A percentile compares a stretch with the other conserved stretches of the same genome.
Conservation (phyloP, 1,284 basidiomycete genomes). For the Agaricales sp. region DNA sequence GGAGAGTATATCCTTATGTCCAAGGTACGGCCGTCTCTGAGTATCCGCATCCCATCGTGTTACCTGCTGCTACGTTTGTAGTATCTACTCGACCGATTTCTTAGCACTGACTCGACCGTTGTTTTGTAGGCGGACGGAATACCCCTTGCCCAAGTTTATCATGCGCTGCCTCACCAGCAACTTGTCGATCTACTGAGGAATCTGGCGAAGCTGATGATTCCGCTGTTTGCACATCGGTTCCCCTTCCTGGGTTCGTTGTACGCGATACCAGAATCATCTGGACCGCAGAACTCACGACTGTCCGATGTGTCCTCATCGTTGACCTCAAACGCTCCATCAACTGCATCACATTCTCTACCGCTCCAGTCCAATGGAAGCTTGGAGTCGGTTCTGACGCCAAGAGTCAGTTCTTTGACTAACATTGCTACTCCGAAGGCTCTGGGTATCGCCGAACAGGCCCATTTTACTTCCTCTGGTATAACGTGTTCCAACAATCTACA, state of each 20-base stretch:
- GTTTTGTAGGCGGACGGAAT: slow-evolving; percentile 52
- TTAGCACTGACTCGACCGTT: neutral
- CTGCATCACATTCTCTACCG: neutral
- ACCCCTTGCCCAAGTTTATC: slow-evolving; percentile 56
- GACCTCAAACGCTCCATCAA: neutral
- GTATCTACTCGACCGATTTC: neutral
- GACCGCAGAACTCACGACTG: neutral
- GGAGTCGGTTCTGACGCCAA: neutral
- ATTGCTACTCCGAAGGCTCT: neutral
- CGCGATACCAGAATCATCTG: slow-evolving; percentile 25
- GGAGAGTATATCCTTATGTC: slow-evolving; percentile 80
- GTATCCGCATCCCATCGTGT: slow-evolving; percentile 14
- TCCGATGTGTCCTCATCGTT: neutral
- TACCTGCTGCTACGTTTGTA: too few species aligned
- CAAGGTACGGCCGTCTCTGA: slow-evolving; percentile 47
- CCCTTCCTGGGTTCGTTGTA: slow-evolving; percentile 64
- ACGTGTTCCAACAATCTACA: neutral
- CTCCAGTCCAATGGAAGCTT: neutral
- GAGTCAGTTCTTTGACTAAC: neutral
- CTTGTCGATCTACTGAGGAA: slow-evolving; percentile 56
- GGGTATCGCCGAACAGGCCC: neutral
- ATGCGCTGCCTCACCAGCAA: slow-evolving; percentile 50
- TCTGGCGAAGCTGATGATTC: slow-evolving; percentile 52
- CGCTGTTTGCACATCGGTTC: slow-evolving; percentile 69
- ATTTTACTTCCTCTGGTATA: neutral